Evolutionary conservation across 495 filamentous ascomycete species (phyloP).

Genomic region (Tuber brumale): DNA sequence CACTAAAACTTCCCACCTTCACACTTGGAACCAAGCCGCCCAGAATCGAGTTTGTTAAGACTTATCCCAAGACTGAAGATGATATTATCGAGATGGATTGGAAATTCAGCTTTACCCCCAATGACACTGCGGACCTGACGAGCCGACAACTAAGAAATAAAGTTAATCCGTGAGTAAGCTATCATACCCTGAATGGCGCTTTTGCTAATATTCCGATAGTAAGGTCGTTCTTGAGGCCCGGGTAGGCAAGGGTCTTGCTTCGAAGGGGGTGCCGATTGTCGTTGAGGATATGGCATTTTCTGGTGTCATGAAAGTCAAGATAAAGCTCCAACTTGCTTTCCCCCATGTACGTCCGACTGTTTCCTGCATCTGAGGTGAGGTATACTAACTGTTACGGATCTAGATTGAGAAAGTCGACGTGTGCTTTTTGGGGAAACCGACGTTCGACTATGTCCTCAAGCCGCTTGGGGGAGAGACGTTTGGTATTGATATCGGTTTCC

Average conservation of each 20-base stretch:
- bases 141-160: constrained; percentile 83
- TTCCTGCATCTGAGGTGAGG: neutral
- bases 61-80: constrained; percentile 90
- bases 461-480: constrained; percentile 90
- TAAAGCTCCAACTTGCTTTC: constrained; percentile 93
- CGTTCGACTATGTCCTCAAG: constrained; percentile 94
- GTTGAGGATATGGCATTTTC: constrained; percentile 95
- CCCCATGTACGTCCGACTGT: constrained; percentile 59
- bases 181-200: neutral
- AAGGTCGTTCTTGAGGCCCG: constrained; percentile 92
- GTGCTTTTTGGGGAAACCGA: constrained; percentile 50
- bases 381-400: constrained; percentile 9
- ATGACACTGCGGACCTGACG: constrained; percentile 87
- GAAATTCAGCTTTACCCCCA: constrained; percentile 98
- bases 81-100: constrained; percentile 98
- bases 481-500: constrained; percentile 98
- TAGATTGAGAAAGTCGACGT: constrained; percentile 42
- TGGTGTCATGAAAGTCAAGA: constrained; percentile 90
- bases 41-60: constrained; percentile 93
- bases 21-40: constrained; percentile 91
- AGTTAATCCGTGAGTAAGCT: constrained; percentile 61
- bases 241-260: constrained; percentile 87
- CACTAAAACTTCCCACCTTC: constrained; percentile 83
- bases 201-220: constrained; percentile 23
- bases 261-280: constrained; percentile 94